phyloP scores from a whole-genome alignment of 2,329 filamentous ascomycete genomes.

The Phialophora macrospora region DNA sequence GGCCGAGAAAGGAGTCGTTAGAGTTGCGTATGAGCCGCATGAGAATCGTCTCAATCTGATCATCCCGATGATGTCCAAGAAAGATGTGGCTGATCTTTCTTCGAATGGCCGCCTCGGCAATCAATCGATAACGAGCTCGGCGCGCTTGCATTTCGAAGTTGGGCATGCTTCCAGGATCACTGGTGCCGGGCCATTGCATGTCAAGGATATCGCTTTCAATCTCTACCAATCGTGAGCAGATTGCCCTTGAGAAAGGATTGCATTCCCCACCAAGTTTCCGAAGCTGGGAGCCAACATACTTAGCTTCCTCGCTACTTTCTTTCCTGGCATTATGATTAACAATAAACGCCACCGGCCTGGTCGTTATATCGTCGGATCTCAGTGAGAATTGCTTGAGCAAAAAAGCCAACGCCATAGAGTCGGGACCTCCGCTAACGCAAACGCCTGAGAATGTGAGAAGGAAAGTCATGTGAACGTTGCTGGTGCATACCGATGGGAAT shows the following conservation, averaged over 20 bases:
- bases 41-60: conserved; percentile 87
- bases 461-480: not conserved
- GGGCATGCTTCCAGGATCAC: conserved; percentile 52
- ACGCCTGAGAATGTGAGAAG: conserved; percentile 48
- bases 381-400: conserved; percentile 63
- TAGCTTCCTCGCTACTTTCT: conserved; percentile 61
- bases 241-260: conserved; percentile 13
- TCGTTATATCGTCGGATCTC: conserved; percentile 30
- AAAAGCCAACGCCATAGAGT: conserved; percentile 93
- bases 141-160: conserved; percentile 81
- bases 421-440: conserved; percentile 88
- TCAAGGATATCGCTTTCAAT: conserved; percentile 44
- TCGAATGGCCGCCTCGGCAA: conserved; percentile 66
- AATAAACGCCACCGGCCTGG: conserved; percentile 59
- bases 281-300: conserved; percentile 55
- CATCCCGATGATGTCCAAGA: conserved; percentile 85
- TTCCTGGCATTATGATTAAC: conserved; percentile 65
- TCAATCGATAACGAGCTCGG: conserved; percentile 69
- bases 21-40: conserved; percentile 65
- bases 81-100: conserved; percentile 65
- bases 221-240: conserved; percentile 42
- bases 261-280: conserved; percentile 48
- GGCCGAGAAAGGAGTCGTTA: conserved; percentile 26
- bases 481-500: conserved; percentile 22
- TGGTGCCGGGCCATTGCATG: conserved; percentile 58